phyloP scores from a whole-genome alignment of 2,329 filamentous ascomycete genomes.

The Xylariaceae sp. region DNA sequence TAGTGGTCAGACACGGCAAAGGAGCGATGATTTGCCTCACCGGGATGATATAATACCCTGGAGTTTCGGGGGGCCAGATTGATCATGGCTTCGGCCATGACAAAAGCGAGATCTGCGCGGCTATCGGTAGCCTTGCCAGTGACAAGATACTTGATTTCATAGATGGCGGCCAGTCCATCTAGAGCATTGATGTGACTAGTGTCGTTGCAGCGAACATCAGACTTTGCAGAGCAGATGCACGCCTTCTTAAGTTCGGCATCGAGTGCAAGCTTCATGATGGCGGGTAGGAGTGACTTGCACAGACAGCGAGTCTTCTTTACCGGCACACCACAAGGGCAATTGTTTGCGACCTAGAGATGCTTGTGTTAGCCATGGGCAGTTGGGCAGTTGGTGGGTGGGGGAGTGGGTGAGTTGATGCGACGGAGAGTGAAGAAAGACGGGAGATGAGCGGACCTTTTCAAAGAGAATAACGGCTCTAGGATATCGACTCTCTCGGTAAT shows the following conservation, averaged over 20 bases:
- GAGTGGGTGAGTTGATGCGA: neutral
- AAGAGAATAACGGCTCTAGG: constrained; percentile 11
- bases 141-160: constrained; percentile 15
- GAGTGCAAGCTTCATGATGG: constrained; percentile 18
- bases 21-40: neutral
- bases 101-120: constrained; percentile 15
- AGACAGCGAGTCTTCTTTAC: constrained; percentile 15
- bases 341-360: constrained; percentile 15
- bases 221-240: constrained; percentile 25
- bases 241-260: constrained; percentile 21
- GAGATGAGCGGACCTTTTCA: constrained; percentile 9
- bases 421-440: neutral
- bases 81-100: constrained; percentile 25
- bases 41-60: constrained; percentile 17
- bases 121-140: neutral
- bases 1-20: constrained; percentile 10
- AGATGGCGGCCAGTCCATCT: constrained; percentile 23
- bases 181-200: constrained; percentile 24
- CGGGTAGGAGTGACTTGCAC: constrained; percentile 20
- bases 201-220: constrained; percentile 23
- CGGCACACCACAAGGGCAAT: constrained; percentile 21
- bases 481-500: constrained; percentile 9
- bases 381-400: neutral
- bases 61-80: constrained; percentile 27
- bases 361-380: neutral